Base-by-base conservation (phyloP, 75 land plant species). In the Pinus tabuliformis region DNA sequence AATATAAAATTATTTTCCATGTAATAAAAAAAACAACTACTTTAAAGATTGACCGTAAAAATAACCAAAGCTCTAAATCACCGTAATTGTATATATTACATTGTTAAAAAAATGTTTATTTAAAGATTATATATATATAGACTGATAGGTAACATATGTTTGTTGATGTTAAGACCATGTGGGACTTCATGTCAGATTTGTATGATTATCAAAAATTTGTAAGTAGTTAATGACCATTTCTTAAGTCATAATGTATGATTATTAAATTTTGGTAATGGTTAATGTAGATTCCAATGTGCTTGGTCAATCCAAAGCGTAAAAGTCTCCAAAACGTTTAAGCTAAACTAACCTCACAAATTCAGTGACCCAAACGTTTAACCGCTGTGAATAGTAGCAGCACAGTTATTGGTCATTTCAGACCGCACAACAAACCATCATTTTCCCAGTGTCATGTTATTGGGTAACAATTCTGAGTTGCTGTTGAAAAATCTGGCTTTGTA, bases 281-380 rank as follows among this genome's bases (percentile, higher is more conserved):
- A 37, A 37, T 37, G 39, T 37, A 37, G 39, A 5, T 37, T 37
- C 26, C 45, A 42, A 5, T 66, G 8, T 36, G 37, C 70, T 37
- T 36, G 70, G 6, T 33, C 18, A 20, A 30, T 12, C 68, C 17
- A 64, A 16, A 64, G 26, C 26, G 26, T 26, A 26, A 26, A 26
- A 42, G 33, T 13, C 37, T 63, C 66, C 37, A 30, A 16, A 30
- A 30, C 37, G 1, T 62, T 15, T 62, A 28, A 62, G 64, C 33
- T 62, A 28, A 62, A 62, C 36, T 8, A 36, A 65, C 45, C 70
- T 18, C 70, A 65, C n/a, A 36, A 65, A 65, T 65, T 65, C 17
- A 65, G 70, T 66, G 70, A 37, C 70, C 4, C 15, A 16, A 65
- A 4, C 45, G 45, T 33, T 17, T 36, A 65, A 7, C 36, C 16